These are phyloP conservation scores for Hericium coralloides DNA, from an alignment of 768 basidiomycete species.

Conservation along the genomic window DNA sequence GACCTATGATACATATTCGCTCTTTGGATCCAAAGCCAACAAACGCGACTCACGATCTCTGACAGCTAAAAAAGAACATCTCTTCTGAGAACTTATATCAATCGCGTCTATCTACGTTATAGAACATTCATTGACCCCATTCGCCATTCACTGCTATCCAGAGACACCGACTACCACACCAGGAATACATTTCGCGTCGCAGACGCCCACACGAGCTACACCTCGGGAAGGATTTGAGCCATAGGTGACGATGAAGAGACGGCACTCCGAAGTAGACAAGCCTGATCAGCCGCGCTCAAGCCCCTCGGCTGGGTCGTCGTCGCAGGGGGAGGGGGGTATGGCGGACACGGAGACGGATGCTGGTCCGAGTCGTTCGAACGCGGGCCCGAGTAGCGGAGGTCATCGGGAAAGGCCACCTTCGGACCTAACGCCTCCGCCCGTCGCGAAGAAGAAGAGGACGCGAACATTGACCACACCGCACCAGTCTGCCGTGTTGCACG, in stretches of 20 bases:
- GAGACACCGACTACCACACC: not conserved
- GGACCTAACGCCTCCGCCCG: constrained; percentile 23
- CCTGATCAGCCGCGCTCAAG: constrained; percentile 2
- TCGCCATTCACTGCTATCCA: not conserved
- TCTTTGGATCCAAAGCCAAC: constrained; percentile 8
- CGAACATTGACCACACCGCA: constrained; percentile 81
- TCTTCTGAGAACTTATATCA: constrained; percentile 3
- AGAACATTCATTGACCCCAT: not conserved
- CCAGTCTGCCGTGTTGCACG: constrained; percentile 81
- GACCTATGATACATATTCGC: constrained; percentile 8
- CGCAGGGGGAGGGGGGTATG: constrained; percentile 27
- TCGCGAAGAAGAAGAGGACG: constrained; percentile 74
- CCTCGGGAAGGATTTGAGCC: not conserved
- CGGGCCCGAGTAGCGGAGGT: constrained; percentile 19
- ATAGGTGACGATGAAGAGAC: constrained; percentile 5
- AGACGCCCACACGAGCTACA: not conserved
- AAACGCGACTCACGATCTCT: constrained; percentile 9
- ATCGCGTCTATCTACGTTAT: not conserved
- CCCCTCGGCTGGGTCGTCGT: constrained; percentile 15
- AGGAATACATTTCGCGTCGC: not conserved
- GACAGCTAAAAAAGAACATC: not conserved
- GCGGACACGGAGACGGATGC: constrained; percentile 52
- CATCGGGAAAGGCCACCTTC: constrained; percentile 19
- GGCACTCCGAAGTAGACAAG: constrained; percentile 7
- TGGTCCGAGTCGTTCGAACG: constrained; percentile 32